Percentiles rank a stretch among this genome's conserved stretches.
Evolutionary conservation across 495 filamentous ascomycete genomes (phyloP).

Genomic region (Penicillium desertorum): DNA sequence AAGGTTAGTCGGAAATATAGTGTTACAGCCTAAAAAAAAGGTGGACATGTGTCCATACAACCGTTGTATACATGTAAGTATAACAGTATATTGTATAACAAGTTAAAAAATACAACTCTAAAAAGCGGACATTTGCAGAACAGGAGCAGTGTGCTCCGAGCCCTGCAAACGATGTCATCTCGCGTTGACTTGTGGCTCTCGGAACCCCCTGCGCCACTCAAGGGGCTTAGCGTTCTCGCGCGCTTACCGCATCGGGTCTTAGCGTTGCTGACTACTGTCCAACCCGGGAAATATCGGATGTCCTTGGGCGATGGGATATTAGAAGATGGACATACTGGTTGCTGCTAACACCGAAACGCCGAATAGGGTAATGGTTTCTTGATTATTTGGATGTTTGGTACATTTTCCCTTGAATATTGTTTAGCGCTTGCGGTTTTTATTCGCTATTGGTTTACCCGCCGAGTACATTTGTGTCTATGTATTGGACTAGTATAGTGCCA

Average conservation of each 20-base stretch:
- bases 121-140: neutral
- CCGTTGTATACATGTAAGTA: neutral
- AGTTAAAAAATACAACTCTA: neutral
- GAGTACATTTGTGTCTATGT: neutral
- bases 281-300: constrained; percentile 14
- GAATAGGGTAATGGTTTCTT: constrained; percentile 9
- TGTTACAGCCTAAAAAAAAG: neutral
- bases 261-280: constrained; percentile 1
- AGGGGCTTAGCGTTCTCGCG: constrained; percentile 19
- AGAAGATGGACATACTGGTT: neutral
- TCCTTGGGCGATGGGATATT: neutral
- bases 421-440: neutral
- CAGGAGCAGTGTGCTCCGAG: constrained; percentile 30
- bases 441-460: neutral
- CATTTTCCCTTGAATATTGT: neutral
- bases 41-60: neutral
- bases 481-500: neutral
- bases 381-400: neutral
- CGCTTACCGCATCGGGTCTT: neutral
- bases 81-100: neutral
- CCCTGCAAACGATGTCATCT: constrained; percentile 25
- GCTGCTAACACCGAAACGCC: constrained; percentile 17
- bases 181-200: constrained; percentile 21
- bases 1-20: neutral
- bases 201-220: constrained; percentile 26